Base-by-base conservation (phyloP, 768 basidiomycete species). In the Mycena chlorophos region DNA sequence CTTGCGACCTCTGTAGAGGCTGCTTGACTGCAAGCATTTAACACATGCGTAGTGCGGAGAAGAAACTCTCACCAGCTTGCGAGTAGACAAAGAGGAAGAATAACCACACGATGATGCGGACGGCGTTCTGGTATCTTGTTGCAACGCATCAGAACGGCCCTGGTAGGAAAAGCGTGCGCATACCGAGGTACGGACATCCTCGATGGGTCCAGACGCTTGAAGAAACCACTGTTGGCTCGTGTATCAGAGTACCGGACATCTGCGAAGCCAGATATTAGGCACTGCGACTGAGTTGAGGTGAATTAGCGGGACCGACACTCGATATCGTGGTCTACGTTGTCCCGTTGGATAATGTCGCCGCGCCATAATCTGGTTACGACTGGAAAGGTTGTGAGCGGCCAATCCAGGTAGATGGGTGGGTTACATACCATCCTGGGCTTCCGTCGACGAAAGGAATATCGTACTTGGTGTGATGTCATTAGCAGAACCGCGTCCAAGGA, bases 311-410 rank as follows among this genome's bases (percentile, higher is more conserved):
- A 1, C 81, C 65, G 60, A 87, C 91, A 96, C 57, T 91, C 89
- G 39, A 94, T 87, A 48, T 90, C 86, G 59, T 89, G 77, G 52
- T 89, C 64, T 2, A 83, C 84, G 57, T 87, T 88, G 58, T 89
- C 86, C 54, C 78, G 79, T 69, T 95, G 95, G 3, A 96, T 78
- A 55, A 91, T 78, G 19, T 87, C 83, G 16, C 95, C 95, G 10
- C 71, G 78, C 94, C 95, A 96, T 20, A 98, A 75, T 0, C 84
- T 78, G 63, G 84, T 83, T 37, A 95, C 86, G 13, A 95, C 94
- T 92, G 46, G 13, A 31, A 17, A 20, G 43, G 23, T 50, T 25
- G 19, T n/a, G 28, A 54, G 3, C 25, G 31, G 27, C 17, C 17
- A 40, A 39, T 37, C 48, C 26, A 47, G n/a, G 52, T 51, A 3